Evolutionary conservation across 2,329 filamentous ascomycete species (phyloP).

Genomic region (Fusarium veterinarium): DNA sequence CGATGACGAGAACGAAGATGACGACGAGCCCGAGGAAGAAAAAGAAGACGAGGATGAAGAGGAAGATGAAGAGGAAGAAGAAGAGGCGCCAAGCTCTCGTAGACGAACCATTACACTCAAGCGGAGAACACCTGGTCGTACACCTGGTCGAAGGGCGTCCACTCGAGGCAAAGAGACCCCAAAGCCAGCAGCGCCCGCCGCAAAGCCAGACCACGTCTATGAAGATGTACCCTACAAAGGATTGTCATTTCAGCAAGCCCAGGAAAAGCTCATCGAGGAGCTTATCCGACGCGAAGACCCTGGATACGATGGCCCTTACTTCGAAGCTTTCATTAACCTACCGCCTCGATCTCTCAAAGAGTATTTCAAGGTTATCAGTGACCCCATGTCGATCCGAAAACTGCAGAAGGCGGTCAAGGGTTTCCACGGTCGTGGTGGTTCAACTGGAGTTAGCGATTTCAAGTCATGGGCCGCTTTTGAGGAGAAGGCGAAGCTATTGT

Average conservation of each 20-base stretch:
- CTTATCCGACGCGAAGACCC: slow-evolving; percentile 76
- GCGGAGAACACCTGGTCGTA: slow-evolving; percentile 51
- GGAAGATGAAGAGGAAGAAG: slow-evolving; percentile 47
- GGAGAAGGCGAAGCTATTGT: slow-evolving; percentile 82
- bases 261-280: slow-evolving; percentile 85
- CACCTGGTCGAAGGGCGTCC: slow-evolving; percentile 47
- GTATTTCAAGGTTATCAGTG: slow-evolving; percentile 86
- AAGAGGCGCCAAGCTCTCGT: slow-evolving; percentile 48
- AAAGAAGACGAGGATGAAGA: slow-evolving; percentile 46
- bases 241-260: slow-evolving; percentile 83
- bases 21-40: slow-evolving; percentile 46
- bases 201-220: slow-evolving; percentile 64
- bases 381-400: slow-evolving; percentile 81
- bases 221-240: slow-evolving; percentile 73
- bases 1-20: slow-evolving; percentile 47
- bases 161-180: slow-evolving; percentile 49
- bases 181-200: slow-evolving; percentile 51
- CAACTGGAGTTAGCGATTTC: slow-evolving; percentile 74
- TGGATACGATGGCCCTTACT: slow-evolving; percentile 75
- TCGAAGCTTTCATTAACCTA: slow-evolving; percentile 80
- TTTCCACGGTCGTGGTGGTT: slow-evolving; percentile 73
- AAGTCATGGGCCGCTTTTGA: slow-evolving; percentile 87
- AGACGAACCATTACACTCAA: slow-evolving; percentile 55
- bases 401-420: slow-evolving; percentile 83
- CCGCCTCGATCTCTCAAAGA: slow-evolving; percentile 81